Evolutionary conservation across 176 grass and related monocot species (phyloP).

Genomic region (Musa troglodytarum): DNA sequence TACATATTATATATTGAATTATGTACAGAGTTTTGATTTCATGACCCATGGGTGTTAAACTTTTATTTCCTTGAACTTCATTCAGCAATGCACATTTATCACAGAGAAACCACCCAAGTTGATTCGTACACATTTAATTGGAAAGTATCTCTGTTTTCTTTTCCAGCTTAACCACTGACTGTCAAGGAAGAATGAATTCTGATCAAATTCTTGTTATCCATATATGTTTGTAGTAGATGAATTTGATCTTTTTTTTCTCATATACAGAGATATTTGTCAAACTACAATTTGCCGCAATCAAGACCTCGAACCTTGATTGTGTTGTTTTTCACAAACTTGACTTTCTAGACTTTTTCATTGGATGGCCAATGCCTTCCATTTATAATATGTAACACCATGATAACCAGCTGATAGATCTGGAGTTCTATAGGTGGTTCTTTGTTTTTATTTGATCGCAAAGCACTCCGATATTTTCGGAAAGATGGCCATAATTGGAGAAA

Average conservation of each 20-base stretch:
- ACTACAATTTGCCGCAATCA: not conserved
- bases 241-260: not conserved
- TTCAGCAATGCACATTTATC: not conserved
- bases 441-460: conserved; percentile 97
- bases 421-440: conserved; percentile 66
- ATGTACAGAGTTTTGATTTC: too few species aligned
- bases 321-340: not conserved
- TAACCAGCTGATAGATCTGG: not conserved
- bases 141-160: not conserved
- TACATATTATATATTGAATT: too few species aligned
- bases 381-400: not conserved
- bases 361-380: not conserved
- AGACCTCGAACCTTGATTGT: not conserved
- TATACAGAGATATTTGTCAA: not conserved
- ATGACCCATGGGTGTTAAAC: too few species aligned
- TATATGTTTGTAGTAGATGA: not conserved
- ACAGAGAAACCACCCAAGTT: not conserved
- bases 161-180: not conserved
- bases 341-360: not conserved
- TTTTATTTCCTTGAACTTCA: not conserved
- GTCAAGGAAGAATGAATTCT: not conserved
- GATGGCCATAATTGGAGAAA: conserved; percentile 97
- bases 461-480: conserved; percentile 89
- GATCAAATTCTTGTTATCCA: too few species aligned
- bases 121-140: not conserved